Evolutionary conservation across 768 basidiomycete species (phyloP).

Genomic region (Cyclocybe aegerita): DNA sequence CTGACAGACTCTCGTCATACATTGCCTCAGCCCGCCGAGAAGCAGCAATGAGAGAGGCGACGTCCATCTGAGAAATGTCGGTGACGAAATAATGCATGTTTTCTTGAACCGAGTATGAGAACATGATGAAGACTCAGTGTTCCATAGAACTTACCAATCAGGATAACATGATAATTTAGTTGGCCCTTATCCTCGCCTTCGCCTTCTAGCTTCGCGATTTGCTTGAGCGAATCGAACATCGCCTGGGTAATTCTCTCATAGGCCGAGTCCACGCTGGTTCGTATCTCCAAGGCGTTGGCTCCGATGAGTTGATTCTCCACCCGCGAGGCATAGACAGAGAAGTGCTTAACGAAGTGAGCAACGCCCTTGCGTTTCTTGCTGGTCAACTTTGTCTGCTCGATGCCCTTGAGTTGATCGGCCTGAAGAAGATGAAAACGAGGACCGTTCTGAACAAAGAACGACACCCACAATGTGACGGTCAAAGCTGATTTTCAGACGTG

Average conservation of each 20-base stretch:
- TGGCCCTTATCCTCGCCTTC: slow-evolving; percentile 96
- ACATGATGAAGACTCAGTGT: not conserved
- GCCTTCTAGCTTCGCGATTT: slow-evolving; percentile 94
- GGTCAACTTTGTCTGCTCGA: slow-evolving; percentile 89
- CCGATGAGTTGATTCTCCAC: slow-evolving; percentile 84
- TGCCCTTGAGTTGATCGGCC: slow-evolving; percentile 84
- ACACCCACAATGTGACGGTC: slow-evolving; percentile 70
- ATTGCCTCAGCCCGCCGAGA: slow-evolving; percentile 73
- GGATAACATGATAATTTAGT: slow-evolving; percentile 92
- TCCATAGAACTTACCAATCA: slow-evolving; percentile 68
- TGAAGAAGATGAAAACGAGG: slow-evolving; percentile 26
- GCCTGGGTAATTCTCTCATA: slow-evolving; percentile 87
- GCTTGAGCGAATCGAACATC: slow-evolving; percentile 92
- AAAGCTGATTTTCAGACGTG: slow-evolving; percentile 69
- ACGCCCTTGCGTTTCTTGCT: slow-evolving; percentile 93
- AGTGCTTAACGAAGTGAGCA: slow-evolving; percentile 88
- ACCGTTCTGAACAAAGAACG: not conserved
- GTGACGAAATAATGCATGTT: slow-evolving; percentile 95
- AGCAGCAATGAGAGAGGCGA: slow-evolving; percentile 61
- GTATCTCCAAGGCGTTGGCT: slow-evolving; percentile 74
- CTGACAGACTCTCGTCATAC: slow-evolving; percentile 85
- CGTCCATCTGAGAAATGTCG: slow-evolving; percentile 72
- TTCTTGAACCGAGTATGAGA: slow-evolving; percentile 46
- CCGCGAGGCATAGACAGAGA: slow-evolving; percentile 82
- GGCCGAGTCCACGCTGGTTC: slow-evolving; percentile 71